Conservation (phyloP, 2,329 filamentous ascomycete species). For the Fusarium sarcochroum region DNA sequence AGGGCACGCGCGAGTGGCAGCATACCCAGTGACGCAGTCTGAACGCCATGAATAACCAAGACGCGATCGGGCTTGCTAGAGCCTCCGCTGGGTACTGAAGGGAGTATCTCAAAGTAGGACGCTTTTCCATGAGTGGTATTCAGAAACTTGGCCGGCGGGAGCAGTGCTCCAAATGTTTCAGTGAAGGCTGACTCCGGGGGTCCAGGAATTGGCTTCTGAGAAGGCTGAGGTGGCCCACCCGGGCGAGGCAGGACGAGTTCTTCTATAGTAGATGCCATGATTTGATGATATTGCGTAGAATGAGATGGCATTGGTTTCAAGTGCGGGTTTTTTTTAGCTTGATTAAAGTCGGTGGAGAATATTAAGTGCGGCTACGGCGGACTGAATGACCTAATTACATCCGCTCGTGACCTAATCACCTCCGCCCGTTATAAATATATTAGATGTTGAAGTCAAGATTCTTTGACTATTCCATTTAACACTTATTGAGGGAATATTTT, state of each 20-base stretch:
- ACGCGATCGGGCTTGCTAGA: slow-evolving; percentile 46
- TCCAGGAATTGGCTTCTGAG: slow-evolving; percentile 48
- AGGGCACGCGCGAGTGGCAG: slow-evolving; percentile 58
- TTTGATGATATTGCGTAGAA: background rate
- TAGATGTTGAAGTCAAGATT: too few species aligned
- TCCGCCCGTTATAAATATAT: too few species aligned
- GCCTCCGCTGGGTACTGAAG: slow-evolving; percentile 1
- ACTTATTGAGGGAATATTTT: too few species aligned
- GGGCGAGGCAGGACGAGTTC: slow-evolving; percentile 24
- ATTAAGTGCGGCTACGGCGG: background rate
- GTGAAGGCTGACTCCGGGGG: slow-evolving; percentile 56
- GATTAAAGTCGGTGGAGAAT: background rate
- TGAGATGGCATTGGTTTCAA: background rate
- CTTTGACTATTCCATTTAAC: too few species aligned
- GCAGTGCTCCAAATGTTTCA: slow-evolving; percentile 54
- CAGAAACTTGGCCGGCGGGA: slow-evolving; percentile 56
- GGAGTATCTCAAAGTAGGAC: slow-evolving; percentile 57
- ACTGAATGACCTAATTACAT: too few species aligned
- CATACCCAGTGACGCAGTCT: slow-evolving; percentile 65
- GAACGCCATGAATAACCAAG: slow-evolving; percentile 65
- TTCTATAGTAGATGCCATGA: background rate
- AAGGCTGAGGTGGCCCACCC: background rate
- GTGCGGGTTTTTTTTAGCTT: background rate
- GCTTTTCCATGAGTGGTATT: slow-evolving; percentile 52
- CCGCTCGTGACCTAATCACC: too few species aligned